Base-by-base conservation (phyloP, 108 stramenopile genomes). In the Pseudonitzschia multistriata region DNA sequence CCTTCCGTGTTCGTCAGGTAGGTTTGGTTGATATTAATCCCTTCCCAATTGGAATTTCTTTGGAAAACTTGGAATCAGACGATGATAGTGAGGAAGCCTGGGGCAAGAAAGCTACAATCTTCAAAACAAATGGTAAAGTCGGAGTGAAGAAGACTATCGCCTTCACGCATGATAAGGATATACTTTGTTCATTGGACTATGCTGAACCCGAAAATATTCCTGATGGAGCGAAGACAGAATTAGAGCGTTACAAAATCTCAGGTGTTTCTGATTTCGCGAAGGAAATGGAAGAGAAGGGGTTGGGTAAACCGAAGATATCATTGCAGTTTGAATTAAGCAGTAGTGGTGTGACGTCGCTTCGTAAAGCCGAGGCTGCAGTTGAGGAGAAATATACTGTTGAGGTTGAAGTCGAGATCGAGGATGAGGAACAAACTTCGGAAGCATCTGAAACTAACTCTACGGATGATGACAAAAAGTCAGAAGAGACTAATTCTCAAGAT, bases 1-100 rank as follows among this genome's bases (percentile, higher is more conserved):
- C 98, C 54, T 99, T 99, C 88, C 88, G 96, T 60, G 99, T 99
- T 4, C 82, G 98, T 40, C 94, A 97, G 73, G 96, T 98, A 24
- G 98, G 98, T 39, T 78, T 99, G 94, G 73, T 81, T 11, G 98
- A 98, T 76, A 72, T 95, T 17, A 92, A 90, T 47, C 84, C 92
- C 0, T 97, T 96, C 74, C 79, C 95, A 2, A 79, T 98, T 64
- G 80, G 72, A 36, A 74, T 97, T 45, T 70, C 84, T 28, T 77
- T 99, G 69, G 63, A 67, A 14, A 81, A 92, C 69, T 63, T 88
- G 39, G 70, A 70, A 24, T 70, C 67, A 40, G 76, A 67, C 22
- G 78, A 61, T 29, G 85, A 76, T 19, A 62, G 57, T n/a, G 76
- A 82, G 34, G 83, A 87, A 55, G 71, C 67, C 22, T 96, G 96